These are phyloP conservation scores for Striga asiatica DNA, from an alignment of 257 asterid genomes.

Conservation along the genomic window DNA sequence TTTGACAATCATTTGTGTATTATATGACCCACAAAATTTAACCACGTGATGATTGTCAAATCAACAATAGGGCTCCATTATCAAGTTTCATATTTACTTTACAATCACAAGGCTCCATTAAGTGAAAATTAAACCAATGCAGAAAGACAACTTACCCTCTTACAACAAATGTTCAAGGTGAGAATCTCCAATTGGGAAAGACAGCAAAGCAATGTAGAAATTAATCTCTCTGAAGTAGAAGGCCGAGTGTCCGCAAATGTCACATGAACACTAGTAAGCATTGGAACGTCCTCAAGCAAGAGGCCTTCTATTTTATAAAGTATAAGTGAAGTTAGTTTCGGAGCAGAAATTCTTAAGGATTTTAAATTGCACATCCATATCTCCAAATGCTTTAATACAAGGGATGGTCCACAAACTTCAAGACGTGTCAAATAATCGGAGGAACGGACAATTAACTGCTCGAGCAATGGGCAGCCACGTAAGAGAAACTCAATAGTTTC, in stretches of 20 bases:
- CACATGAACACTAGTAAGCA: not conserved
- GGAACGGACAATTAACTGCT: not conserved
- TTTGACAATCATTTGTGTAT: too few relatives aligned
- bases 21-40: too few relatives aligned
- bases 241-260: not conserved
- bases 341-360: not conserved
- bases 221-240: not conserved
- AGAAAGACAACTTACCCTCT: too few relatives aligned
- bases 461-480: not conserved
- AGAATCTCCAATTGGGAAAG: not conserved
- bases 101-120: too few relatives aligned
- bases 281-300: constrained; percentile 4
- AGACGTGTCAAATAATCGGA: not conserved
- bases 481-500: constrained; percentile 3
- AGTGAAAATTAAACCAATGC: too few relatives aligned
- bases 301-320: not conserved
- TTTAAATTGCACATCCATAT: not conserved
- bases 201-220: not conserved
- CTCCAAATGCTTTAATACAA: constrained; percentile 5
- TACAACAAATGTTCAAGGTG: too few relatives aligned
- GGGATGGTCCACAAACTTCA: constrained; percentile 9
- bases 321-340: not conserved
- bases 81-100: too few relatives aligned
- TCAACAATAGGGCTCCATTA: too few relatives aligned
- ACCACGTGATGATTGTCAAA: too few relatives aligned